Percentiles rank a stretch among this genome's conserved stretches.
Evolutionary conservation across 345 rosid genomes (phyloP).

Genomic region (Microcos paniculata): DNA sequence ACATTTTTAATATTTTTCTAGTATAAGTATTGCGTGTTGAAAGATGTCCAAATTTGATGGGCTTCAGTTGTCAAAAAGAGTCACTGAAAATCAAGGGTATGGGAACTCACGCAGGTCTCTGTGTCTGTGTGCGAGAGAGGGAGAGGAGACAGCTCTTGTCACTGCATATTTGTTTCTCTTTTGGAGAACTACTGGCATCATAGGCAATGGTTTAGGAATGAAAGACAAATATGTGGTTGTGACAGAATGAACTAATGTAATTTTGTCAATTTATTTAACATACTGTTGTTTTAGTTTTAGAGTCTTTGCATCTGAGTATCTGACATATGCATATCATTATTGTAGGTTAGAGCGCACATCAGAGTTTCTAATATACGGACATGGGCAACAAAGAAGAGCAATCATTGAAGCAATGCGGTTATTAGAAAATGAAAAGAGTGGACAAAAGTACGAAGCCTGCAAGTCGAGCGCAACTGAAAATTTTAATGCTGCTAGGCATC

Average conservation of each 20-base stretch:
- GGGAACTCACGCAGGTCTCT: background rate
- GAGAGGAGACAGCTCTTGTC: background rate
- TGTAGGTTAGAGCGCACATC: conserved; percentile 77
- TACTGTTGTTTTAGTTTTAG: conserved; percentile 11
- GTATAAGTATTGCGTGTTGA: background rate
- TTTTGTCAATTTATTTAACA: background rate
- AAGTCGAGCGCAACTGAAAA: conserved; percentile 33
- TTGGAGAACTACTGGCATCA: background rate
- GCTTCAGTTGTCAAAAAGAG: background rate
- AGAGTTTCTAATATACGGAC: conserved; percentile 85
- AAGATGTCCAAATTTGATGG: background rate
- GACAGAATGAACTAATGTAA: background rate
- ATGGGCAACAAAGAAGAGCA: conserved; percentile 94
- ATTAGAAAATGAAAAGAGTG: conserved; percentile 56
- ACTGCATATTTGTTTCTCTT: background rate
- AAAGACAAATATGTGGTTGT: background rate
- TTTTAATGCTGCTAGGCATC: conserved; percentile 35
- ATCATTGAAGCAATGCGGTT: conserved; percentile 85
- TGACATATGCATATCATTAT: conserved; percentile 21
- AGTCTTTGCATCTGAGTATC: conserved; percentile 8
- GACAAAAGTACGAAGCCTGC: conserved; percentile 28
- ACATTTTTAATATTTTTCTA: background rate
- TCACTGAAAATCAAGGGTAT: background rate
- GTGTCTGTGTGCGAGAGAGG: background rate
- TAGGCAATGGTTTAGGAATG: background rate